phyloP scores from a whole-genome alignment of 2,329 filamentous ascomycete genomes.

The Fusarium vanettenii region DNA sequence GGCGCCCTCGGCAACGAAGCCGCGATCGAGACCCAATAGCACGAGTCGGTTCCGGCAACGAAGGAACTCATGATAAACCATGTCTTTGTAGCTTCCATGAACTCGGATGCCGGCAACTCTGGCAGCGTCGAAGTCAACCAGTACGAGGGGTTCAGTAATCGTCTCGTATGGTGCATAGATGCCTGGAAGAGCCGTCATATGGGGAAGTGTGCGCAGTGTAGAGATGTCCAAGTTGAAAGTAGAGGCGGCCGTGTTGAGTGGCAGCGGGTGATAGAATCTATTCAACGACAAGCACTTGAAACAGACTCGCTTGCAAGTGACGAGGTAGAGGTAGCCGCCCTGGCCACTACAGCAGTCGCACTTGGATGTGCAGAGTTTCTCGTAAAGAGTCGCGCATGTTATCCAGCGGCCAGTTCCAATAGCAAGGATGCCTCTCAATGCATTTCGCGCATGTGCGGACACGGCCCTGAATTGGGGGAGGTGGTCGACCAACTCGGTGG shows the following conservation, averaged over 20 bases:
- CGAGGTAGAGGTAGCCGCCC: constrained; percentile 12
- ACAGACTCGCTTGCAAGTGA: constrained; percentile 11
- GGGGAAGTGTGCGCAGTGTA: not conserved
- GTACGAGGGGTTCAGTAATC: not conserved
- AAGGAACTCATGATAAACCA: not conserved
- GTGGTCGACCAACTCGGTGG: not conserved
- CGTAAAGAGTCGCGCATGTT: not conserved
- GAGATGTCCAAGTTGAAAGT: not conserved
- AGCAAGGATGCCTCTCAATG: not conserved
- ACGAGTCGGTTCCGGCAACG: not conserved
- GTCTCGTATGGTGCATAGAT: not conserved
- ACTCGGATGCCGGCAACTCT: not conserved
- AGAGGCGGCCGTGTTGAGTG: not conserved
- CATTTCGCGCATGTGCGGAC: not conserved
- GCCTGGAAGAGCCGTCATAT: not conserved
- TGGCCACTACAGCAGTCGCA: not conserved
- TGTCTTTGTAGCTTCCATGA: not conserved
- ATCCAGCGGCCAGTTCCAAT: not conserved
- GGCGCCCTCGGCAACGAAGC: not conserved
- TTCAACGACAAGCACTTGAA: not conserved
- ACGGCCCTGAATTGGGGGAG: not conserved
- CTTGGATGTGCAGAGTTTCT: not conserved
- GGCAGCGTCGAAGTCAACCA: not conserved
- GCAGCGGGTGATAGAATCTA: not conserved
- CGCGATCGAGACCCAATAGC: not conserved